phyloP scores from a whole-genome alignment of 202 grass and related monocot genomes.

The Saccharum hybrid region DNA sequence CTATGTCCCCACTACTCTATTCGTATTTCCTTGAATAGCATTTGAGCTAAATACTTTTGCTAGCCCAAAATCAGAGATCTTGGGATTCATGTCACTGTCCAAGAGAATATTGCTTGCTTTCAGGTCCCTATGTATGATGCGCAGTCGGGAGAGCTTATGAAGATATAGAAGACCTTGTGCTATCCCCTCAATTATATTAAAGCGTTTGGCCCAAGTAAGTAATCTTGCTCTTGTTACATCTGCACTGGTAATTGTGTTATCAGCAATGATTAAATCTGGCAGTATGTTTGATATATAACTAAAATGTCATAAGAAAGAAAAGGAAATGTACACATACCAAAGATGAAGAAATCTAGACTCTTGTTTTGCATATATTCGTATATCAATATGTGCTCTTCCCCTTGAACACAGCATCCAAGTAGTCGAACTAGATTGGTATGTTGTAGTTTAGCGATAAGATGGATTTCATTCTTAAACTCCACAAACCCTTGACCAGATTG shows the following conservation, averaged over 20 bases:
- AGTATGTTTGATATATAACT: too few relatives aligned
- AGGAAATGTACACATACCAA: conserved; percentile 7
- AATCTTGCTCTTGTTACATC: conserved; percentile 18
- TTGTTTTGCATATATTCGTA: conserved; percentile 59
- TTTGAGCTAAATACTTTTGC: conserved; percentile 19
- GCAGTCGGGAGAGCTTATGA: conserved; percentile 18
- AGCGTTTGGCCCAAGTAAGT: background rate
- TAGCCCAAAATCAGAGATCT: conserved; percentile 17
- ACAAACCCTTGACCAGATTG: conserved; percentile 42
- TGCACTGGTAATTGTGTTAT: background rate
- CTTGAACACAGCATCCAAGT: conserved; percentile 46
- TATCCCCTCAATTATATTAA: conserved; percentile 20
- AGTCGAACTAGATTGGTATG: conserved; percentile 48
- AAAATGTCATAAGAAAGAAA: background rate
- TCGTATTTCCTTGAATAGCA: background rate
- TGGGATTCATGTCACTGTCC: conserved; percentile 10
- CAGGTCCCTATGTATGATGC: conserved; percentile 5
- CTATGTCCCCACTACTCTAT: conserved; percentile 26
- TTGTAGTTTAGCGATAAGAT: conserved; percentile 47
- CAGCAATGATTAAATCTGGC: background rate
- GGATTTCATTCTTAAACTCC: conserved; percentile 29
- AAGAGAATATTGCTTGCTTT: conserved; percentile 28
- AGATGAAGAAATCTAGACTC: conserved; percentile 48
- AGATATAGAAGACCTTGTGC: conserved; percentile 19
- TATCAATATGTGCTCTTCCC: conserved; percentile 46